Evolutionary conservation across 2,329 filamentous ascomycete species (phyloP), one percentile per base, ranked within the genome.

Genomic region (Penicillium carneum): DNA sequence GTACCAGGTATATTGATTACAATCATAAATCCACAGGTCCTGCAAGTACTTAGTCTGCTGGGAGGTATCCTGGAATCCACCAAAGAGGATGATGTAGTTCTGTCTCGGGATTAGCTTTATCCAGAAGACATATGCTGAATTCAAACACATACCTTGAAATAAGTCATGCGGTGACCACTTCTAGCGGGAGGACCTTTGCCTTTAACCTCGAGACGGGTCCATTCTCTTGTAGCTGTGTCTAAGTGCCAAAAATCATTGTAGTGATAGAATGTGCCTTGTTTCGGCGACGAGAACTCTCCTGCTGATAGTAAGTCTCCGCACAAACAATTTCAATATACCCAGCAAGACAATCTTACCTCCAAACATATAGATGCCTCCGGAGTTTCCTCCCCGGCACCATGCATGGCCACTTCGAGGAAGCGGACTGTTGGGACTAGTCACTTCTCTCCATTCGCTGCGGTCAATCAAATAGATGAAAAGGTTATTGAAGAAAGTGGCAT

Each of bases 181-280:
- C 95, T 84, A 2, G 94, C 93, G 1, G 92, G 90, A 41, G 94
- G 94, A 61, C 91, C 91, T 81, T 84, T 84, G 41, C 79, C 78
- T 66, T 88, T 89, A 2, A 84, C 84, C 76, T 99, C 95, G 36
- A 99, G 83, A 63, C 93, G 90, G 59, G 88, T 91, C 95, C 95
- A 99, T 81, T 99, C 95, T 70, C 93, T 85, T 8, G 87, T 88
- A 9, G 84, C 85, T 0, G 94, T 90, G 73, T 98, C 93, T 45
- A 98, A 85, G 51, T 90, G 86, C 94, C 95, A 99, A 76, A 99
- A 98, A 80, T 98, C 95, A 72, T 96, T 97, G 81, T 99, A 99
- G 79, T 99, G 95, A 77, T 99, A 97, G 73, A 99, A 99, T 0
- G 94, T 98, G 4, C 95, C 95, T 79, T 98, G 95, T 76, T 97